phyloP scores from a whole-genome alignment of 371 early-diverging fungal genomes.

The Actinomucor elegans region DNA sequence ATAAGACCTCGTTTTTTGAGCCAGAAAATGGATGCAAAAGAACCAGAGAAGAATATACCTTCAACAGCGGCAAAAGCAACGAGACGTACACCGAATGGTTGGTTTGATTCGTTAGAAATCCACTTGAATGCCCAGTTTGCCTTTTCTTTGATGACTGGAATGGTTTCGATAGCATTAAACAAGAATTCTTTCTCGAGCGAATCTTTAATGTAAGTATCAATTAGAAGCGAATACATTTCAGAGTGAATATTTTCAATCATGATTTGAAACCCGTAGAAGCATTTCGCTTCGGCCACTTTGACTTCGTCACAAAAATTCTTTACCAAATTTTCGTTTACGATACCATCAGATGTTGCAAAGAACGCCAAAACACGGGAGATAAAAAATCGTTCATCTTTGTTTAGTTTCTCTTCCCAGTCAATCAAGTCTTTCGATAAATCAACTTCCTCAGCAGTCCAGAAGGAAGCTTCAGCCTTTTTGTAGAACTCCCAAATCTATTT shows the following conservation, averaged over 20 bases:
- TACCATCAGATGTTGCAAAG: slow-evolving; percentile 99
- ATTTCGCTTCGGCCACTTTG: slow-evolving; percentile 96
- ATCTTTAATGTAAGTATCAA: slow-evolving; percentile 98
- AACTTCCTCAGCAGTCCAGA: slow-evolving; percentile 99
- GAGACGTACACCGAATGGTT: slow-evolving; percentile 91
- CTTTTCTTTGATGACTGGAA: slow-evolving; percentile 93
- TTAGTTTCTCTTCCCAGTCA: slow-evolving; percentile 94
- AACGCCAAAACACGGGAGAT: slow-evolving; percentile 98
- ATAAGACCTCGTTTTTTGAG: slow-evolving; percentile 99
- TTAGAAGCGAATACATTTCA: slow-evolving; percentile 98
- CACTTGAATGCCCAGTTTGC: slow-evolving; percentile 99
- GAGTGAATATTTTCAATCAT: slow-evolving; percentile 99
- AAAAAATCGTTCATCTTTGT: slow-evolving; percentile 92
- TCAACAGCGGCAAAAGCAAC: slow-evolving; percentile 99
- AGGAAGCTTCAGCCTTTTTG: slow-evolving; percentile 98
- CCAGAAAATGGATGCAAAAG: slow-evolving; percentile 99
- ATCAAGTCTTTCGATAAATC: slow-evolving; percentile 92
- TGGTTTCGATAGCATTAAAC: slow-evolving; percentile 96
- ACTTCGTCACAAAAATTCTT: slow-evolving; percentile 96
- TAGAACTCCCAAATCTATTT: slow-evolving; percentile 93
- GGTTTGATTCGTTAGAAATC: slow-evolving; percentile 77
- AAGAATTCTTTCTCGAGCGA: slow-evolving; percentile 80
- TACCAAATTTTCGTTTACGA: slow-evolving; percentile 98
- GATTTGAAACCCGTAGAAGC: slow-evolving; percentile 99
- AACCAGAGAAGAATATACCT: slow-evolving; percentile 99